Conservation (phyloP, 148 eudicot species). For the Cornus suecica region DNA sequence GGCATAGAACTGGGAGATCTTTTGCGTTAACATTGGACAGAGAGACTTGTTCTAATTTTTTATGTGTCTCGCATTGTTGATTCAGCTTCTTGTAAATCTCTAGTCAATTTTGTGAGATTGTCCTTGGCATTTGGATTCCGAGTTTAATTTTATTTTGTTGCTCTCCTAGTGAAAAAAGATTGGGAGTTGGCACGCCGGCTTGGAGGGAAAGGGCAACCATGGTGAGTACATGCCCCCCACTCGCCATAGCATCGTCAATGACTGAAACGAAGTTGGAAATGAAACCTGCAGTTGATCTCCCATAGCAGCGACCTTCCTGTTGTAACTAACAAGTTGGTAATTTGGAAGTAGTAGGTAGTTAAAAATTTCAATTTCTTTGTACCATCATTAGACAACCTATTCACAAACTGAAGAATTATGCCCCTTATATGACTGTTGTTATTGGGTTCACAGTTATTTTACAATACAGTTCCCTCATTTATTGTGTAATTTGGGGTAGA, state of each 20-base stretch:
- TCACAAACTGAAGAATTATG: too few species aligned
- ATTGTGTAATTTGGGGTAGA: too few species aligned
- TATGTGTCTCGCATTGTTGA: background rate
- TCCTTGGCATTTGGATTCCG: background rate
- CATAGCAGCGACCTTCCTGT: background rate
- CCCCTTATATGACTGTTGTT: too few species aligned
- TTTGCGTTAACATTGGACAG: too few species aligned
- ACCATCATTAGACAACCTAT: too few species aligned
- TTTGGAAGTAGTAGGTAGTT: background rate
- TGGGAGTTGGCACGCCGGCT: conserved; percentile 62
- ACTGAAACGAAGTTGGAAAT: background rate
- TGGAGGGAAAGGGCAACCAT: conserved; percentile 17
- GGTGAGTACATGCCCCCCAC: background rate
- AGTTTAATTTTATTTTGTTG: background rate
- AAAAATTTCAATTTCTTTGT: background rate
- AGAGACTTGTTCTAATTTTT: too few species aligned
- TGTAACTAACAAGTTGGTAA: background rate
- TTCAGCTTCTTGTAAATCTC: background rate
- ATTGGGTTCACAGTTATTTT: too few species aligned
- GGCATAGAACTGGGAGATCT: too few species aligned
- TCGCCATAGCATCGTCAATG: background rate
- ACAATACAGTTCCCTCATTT: too few species aligned
- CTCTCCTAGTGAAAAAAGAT: conserved; percentile 70
- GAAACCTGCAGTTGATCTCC: background rate
- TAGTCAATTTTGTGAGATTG: background rate